Evolutionary conservation across 2,329 filamentous ascomycete species (phyloP).

Genomic region (Saccharata proteae): DNA sequence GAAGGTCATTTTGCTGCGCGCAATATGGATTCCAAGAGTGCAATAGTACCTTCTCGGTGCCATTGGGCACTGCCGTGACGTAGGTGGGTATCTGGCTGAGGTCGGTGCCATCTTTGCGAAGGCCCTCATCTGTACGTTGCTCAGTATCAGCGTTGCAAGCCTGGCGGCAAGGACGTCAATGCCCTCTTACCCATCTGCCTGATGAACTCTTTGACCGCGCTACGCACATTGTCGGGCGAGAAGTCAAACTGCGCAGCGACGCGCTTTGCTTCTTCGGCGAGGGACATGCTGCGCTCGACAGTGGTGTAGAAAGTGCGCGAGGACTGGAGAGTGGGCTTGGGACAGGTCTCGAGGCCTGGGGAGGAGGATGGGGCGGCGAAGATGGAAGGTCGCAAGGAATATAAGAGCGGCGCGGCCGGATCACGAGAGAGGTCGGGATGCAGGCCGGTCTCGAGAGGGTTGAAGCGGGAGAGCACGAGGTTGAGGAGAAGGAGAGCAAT

Average conservation of each 20-base stretch:
- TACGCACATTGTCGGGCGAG: slow-evolving; percentile 62
- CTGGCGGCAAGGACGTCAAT: slow-evolving; percentile 1
- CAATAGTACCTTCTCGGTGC: slow-evolving; percentile 73
- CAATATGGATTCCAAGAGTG: neutral
- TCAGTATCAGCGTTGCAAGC: slow-evolving; percentile 10
- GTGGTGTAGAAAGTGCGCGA: slow-evolving; percentile 14
- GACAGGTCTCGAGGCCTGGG: no score
- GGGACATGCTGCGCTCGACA: slow-evolving; percentile 32
- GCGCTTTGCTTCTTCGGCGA: slow-evolving; percentile 60
- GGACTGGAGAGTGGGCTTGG: slow-evolving; percentile 15
- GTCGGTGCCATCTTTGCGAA: slow-evolving; percentile 64
- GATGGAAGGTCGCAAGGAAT: no score
- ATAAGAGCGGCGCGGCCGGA: no score
- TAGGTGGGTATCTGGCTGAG: slow-evolving; percentile 96
- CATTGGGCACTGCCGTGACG: slow-evolving; percentile 90
- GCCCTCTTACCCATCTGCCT: slow-evolving; percentile 59
- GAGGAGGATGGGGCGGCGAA: no score
- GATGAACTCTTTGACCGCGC: slow-evolving; percentile 74
- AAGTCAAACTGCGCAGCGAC: slow-evolving; percentile 82
- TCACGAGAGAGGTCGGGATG: no score
- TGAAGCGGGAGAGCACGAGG: no score
- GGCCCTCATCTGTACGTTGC: slow-evolving; percentile 55
- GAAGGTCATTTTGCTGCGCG: slow-evolving; percentile 1
- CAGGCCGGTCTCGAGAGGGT: no score
- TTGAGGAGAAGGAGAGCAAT: no score